Conservation (phyloP, 2,329 filamentous ascomycete species). For the Clarireedia monteithiana region DNA sequence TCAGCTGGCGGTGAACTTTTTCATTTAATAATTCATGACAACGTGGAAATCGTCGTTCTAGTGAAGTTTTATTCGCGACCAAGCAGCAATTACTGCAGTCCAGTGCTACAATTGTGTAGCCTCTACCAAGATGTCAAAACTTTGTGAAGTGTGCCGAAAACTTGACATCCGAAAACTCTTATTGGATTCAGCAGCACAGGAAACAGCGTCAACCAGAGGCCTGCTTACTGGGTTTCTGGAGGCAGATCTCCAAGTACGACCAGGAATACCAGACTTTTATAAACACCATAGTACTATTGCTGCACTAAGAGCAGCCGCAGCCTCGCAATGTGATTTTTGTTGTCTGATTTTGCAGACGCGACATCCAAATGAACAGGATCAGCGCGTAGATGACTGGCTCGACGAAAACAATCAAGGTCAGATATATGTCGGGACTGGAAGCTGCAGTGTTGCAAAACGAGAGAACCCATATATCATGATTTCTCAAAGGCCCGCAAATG, state of each 20-base stretch:
- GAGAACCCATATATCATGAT: conserved; percentile 4
- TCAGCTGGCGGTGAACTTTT: no score
- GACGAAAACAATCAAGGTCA: conserved; percentile 2
- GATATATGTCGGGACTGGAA: conserved; percentile 8
- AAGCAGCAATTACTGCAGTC: no score
- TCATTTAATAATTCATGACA: no score
- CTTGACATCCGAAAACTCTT: conserved; percentile 2
- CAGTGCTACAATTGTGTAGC: neutral
- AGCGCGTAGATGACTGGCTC: neutral
- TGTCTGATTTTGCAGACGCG: neutral
- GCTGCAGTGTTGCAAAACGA: conserved; percentile 4
- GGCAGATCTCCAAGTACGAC: conserved; percentile 3
- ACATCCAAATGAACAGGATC: neutral
- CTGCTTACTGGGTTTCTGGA: conserved; percentile 1
- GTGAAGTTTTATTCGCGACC: no score
- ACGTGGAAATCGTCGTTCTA: no score
- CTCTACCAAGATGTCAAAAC: neutral
- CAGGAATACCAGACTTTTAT: conserved; percentile 5
- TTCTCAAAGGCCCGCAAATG: conserved; percentile 2
- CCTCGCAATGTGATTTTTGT: conserved; percentile 1
- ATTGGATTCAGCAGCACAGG: conserved; percentile 3
- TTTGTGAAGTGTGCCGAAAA: conserved; percentile 1
- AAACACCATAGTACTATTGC: neutral
- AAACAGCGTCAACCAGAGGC: neutral
- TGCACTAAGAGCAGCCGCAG: neutral